Evolutionary conservation across 805 yeast genomes (phyloP).

Genomic region (Sugiyamaella boreocaroliniensis): DNA sequence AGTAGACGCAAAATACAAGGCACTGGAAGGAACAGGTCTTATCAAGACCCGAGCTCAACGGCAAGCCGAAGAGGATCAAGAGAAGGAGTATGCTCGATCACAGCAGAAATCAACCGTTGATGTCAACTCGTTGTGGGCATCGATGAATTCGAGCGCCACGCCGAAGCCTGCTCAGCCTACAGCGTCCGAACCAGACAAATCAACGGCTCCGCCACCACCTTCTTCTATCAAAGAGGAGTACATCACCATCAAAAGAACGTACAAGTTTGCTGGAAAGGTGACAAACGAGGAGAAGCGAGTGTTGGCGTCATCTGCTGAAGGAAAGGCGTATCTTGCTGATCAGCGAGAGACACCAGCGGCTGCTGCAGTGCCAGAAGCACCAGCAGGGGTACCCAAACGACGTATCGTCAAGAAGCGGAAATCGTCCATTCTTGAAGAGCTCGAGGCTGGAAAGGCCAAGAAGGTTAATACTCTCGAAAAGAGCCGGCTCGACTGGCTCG

Average conservation of each 20-base stretch:
- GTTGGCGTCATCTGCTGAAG: constrained; percentile 74
- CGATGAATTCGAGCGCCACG: constrained; percentile 36
- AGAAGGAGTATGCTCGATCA: constrained; percentile 27
- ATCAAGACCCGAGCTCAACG: constrained; percentile 66
- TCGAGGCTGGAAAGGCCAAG: constrained; percentile 59
- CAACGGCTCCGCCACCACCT: background rate
- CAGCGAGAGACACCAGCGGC: constrained; percentile 17
- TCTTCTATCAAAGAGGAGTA: constrained; percentile 36
- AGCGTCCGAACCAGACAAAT: background rate
- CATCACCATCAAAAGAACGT: constrained; percentile 67
- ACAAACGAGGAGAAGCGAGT: constrained; percentile 75
- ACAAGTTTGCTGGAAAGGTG: constrained; percentile 84
- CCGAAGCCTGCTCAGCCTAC: background rate
- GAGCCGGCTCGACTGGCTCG: constrained; percentile 90
- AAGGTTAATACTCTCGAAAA: constrained; percentile 89
- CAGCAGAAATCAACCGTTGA: constrained; percentile 34
- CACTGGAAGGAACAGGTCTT: constrained; percentile 53
- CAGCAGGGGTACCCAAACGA: constrained; percentile 17
- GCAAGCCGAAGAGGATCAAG: constrained; percentile 26
- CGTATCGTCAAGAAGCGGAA: constrained; percentile 48
- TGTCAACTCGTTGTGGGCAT: constrained; percentile 50
- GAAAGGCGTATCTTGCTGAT: constrained; percentile 63
- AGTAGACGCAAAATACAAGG: constrained; percentile 38
- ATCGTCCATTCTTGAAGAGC: constrained; percentile 68
- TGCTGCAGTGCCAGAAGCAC: constrained; percentile 11